Conservation (phyloP, 2,329 filamentous ascomycete genomes). For the Phialemonium atrogriseum region DNA sequence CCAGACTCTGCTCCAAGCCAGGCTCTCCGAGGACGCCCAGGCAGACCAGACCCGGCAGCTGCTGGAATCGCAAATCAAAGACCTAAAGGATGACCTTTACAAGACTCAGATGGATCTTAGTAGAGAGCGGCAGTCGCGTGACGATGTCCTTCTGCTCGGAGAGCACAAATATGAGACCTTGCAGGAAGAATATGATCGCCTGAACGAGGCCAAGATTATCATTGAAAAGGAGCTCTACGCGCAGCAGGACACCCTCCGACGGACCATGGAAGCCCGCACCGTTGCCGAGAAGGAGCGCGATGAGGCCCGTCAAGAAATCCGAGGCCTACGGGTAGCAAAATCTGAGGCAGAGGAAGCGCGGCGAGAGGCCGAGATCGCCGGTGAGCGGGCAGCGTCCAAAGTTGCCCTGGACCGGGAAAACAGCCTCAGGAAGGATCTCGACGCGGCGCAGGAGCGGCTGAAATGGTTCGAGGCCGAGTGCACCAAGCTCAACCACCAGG, state of each 20-base stretch:
- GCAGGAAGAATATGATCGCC: conserved; percentile 73
- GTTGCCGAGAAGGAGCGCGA: conserved; percentile 82
- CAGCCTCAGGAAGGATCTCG: conserved; percentile 69
- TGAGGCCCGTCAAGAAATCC: conserved; percentile 79
- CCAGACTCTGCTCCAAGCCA: conserved; percentile 75
- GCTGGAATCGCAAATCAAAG: conserved; percentile 78
- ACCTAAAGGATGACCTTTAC: conserved; percentile 79
- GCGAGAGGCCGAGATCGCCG: conserved; percentile 69
- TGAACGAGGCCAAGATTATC: conserved; percentile 92
- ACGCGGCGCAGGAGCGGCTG: conserved; percentile 67
- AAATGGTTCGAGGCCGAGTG: conserved; percentile 76
- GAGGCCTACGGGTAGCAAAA: conserved; percentile 73
- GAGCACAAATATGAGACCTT: conserved; percentile 81
- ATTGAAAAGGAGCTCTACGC: conserved; percentile 97
- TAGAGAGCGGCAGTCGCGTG: conserved; percentile 83
- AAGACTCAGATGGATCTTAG: conserved; percentile 82
- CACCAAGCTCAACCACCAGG: conserved; percentile 64
- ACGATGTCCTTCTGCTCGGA: conserved; percentile 83
- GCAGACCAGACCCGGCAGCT: conserved; percentile 73
- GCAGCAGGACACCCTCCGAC: conserved; percentile 83
- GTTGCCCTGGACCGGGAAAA: conserved; percentile 74
- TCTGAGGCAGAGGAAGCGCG: conserved; percentile 79
- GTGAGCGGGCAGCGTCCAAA: conserved; percentile 70
- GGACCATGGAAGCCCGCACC: conserved; percentile 72
- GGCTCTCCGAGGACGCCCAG: conserved; percentile 83